These are phyloP conservation scores for Phoma sp. DNA, from an alignment of 2,329 filamentous ascomycete genomes.

Conservation along the genomic window DNA sequence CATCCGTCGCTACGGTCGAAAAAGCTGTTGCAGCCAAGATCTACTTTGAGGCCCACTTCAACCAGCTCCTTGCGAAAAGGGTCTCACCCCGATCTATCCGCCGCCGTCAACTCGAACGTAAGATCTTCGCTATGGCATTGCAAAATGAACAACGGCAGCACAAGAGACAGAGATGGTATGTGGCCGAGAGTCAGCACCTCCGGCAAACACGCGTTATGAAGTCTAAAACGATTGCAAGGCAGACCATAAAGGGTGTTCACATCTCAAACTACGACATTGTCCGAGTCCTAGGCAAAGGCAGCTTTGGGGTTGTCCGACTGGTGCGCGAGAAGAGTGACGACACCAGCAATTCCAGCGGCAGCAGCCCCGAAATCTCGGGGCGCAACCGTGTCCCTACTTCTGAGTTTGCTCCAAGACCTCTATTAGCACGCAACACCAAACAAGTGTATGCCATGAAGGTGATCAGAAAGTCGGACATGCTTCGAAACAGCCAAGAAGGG, in stretches of 20 bases:
- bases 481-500: conserved; percentile 88
- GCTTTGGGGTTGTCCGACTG: conserved; percentile 89
- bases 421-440: conserved; percentile 20
- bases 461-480: conserved; percentile 92
- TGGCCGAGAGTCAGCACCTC: conserved; percentile 75
- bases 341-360: conserved; percentile 18
- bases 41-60: conserved; percentile 84
- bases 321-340: conserved; percentile 68
- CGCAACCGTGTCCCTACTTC: conserved; percentile 15
- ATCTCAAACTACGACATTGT: conserved; percentile 77
- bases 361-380: conserved; percentile 4
- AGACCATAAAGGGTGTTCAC: conserved; percentile 58
- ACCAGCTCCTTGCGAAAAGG: conserved; percentile 65
- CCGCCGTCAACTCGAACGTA: conserved; percentile 66
- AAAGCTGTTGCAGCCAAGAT: conserved; percentile 81
- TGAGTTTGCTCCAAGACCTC: neutral
- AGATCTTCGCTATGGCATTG: conserved; percentile 65
- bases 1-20: conserved; percentile 71
- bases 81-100: conserved; percentile 67
- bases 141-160: conserved; percentile 61
- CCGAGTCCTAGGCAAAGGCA: conserved; percentile 87
- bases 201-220: conserved; percentile 76
- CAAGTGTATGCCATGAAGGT: conserved; percentile 96
- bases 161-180: conserved; percentile 65
- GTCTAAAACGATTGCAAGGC: conserved; percentile 60